Evolutionary conservation across 176 grass and related monocot genomes (phyloP).

Genomic region (Microstegium vimineum): DNA sequence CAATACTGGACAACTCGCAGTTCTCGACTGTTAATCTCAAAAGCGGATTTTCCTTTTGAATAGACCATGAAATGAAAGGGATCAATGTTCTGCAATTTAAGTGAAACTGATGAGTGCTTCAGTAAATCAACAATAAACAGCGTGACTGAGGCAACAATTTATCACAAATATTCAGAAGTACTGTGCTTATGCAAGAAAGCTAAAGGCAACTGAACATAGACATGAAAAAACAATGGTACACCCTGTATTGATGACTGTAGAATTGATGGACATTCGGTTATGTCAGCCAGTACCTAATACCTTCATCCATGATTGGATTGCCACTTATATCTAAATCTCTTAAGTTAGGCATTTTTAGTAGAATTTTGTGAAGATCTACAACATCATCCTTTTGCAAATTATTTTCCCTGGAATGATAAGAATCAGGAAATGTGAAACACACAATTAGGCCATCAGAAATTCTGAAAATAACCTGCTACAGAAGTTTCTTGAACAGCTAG

Average conservation of each 20-base stretch:
- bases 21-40: constrained; percentile 55
- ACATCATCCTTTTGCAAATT: constrained; percentile 66
- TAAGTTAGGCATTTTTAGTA: constrained; percentile 68
- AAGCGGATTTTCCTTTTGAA: constrained; percentile 62
- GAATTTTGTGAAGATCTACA: constrained; percentile 59
- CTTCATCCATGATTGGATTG: constrained; percentile 75
- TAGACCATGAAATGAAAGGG: constrained; percentile 58
- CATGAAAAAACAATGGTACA: background rate
- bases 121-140: background rate
- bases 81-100: constrained; percentile 59
- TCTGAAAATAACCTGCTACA: background rate
- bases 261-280: background rate
- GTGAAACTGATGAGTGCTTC: constrained; percentile 10
- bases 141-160: background rate
- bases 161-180: background rate
- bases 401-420: constrained; percentile 59
- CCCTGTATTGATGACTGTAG: background rate
- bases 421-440: constrained; percentile 8
- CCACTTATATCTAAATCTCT: constrained; percentile 83
- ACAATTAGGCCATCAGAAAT: background rate
- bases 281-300: constrained; percentile 60
- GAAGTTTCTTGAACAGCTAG: background rate
- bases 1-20: constrained; percentile 54
- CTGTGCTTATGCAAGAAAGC: background rate
- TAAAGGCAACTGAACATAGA: constrained; percentile 19